Percentiles rank a stretch among this genome's conserved stretches.
phyloP scores from a whole-genome alignment of 169 alveolate genomes.

The Besnoitia besnoiti region DNA sequence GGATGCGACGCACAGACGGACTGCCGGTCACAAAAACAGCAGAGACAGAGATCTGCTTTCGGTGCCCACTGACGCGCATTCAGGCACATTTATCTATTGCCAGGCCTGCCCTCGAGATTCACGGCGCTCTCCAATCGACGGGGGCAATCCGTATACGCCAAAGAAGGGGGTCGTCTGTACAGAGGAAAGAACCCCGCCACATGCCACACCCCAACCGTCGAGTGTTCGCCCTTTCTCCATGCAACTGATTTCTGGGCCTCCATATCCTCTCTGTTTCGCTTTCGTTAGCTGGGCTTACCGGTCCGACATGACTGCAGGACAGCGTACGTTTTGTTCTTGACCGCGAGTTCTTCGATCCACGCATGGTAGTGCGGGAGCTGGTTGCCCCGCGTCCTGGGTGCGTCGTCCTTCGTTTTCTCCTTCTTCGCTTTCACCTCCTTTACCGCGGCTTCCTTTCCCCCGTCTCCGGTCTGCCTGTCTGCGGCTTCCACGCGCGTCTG shows the following conservation, averaged over 20 bases:
- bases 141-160: too few relatives aligned
- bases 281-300: background rate
- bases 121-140: too few relatives aligned
- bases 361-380: conserved; percentile 1
- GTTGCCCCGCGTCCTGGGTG: too few relatives aligned
- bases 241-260: background rate
- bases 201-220: background rate
- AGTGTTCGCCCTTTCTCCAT: background rate
- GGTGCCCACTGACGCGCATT: too few relatives aligned
- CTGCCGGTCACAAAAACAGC: too few relatives aligned
- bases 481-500: too few relatives aligned
- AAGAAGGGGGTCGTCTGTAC: too few relatives aligned
- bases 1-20: background rate
- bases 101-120: too few relatives aligned
- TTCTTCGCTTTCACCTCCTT: background rate
- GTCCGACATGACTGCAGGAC: background rate
- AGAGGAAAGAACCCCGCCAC: too few relatives aligned
- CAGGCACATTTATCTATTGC: too few relatives aligned
- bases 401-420: background rate
- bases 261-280: background rate
- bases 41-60: too few relatives aligned
- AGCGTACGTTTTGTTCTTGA: background rate
- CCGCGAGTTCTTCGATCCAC: background rate
- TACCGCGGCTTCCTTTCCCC: background rate
- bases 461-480: background rate